These are phyloP conservation scores for Mucor velutinosus DNA, from an alignment of 371 early-diverging fungal species.

Conservation along the genomic window DNA sequence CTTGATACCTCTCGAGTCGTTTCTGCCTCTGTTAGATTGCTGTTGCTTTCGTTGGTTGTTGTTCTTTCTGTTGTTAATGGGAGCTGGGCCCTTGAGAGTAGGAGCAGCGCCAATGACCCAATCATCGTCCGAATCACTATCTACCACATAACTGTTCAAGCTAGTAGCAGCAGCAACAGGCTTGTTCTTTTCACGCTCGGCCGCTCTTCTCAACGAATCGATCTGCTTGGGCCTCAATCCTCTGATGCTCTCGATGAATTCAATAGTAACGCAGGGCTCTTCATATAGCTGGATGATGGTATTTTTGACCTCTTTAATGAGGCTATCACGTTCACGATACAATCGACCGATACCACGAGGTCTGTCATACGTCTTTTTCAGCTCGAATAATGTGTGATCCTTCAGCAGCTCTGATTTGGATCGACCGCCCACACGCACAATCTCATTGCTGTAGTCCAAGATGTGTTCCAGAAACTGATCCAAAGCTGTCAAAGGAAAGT, in stretches of 20 bases:
- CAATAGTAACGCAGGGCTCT: constrained; percentile 53
- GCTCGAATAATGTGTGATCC: constrained; percentile 46
- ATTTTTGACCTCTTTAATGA: constrained; percentile 38
- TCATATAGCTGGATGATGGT: constrained; percentile 50
- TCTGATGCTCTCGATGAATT: constrained; percentile 35
- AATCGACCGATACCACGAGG: constrained; percentile 33
- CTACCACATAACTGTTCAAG: neutral
- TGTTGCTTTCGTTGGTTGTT: neutral
- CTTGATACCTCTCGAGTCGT: neutral
- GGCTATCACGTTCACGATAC: constrained; percentile 38
- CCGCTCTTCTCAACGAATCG: constrained; percentile 39
- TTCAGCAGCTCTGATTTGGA: constrained; percentile 54
- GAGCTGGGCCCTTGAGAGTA: neutral
- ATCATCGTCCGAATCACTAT: constrained; percentile 40
- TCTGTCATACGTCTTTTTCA: constrained; percentile 36
- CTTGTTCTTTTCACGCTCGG: constrained; percentile 34
- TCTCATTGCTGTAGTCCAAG: constrained; percentile 40
- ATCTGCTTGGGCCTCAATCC: constrained; percentile 44
- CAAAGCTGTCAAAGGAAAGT: constrained; percentile 41
- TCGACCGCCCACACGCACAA: constrained; percentile 68
- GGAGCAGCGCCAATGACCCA: constrained; percentile 38
- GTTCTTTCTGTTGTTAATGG: neutral
- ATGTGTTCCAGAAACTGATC: constrained; percentile 74
- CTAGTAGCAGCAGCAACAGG: constrained; percentile 10
- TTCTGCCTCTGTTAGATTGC: neutral